A percentile compares a stretch with the other conserved stretches of the same genome.
These are phyloP conservation scores for Cryptococcus sp. DNA, from an alignment of 1,284 basidiomycete species.

Conservation along the genomic window DNA sequence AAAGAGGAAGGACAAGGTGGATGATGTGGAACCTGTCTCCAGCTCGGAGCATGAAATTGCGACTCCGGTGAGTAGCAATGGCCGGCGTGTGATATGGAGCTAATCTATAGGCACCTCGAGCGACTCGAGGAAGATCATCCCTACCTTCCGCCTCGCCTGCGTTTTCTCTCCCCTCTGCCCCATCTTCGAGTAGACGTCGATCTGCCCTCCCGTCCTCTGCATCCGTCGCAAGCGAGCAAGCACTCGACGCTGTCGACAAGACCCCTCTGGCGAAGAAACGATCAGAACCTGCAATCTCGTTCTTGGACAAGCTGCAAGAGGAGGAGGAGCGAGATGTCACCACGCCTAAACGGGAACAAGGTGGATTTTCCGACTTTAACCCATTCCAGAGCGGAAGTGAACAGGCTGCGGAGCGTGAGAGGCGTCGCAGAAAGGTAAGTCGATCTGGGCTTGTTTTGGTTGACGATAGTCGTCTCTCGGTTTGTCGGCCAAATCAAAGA, in stretches of 20 bases:
- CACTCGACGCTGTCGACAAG: neutral
- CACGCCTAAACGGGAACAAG: slow-evolving; percentile 30
- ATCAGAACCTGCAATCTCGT: slow-evolving; percentile 10
- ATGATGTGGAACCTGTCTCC: neutral
- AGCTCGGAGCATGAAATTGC: neutral
- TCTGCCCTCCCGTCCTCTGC: slow-evolving; percentile 8
- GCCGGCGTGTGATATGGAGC: neutral
- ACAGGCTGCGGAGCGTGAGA: slow-evolving; percentile 41
- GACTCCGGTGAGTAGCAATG: neutral
- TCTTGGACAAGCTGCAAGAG: slow-evolving; percentile 51
- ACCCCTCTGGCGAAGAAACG: slow-evolving; percentile 9
- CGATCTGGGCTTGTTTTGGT: neutral
- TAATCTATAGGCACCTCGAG: neutral
- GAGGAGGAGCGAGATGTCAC: slow-evolving; percentile 52
- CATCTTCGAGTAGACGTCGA: slow-evolving; percentile 8
- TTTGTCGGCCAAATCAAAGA: slow-evolving; percentile 10
- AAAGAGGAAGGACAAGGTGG: neutral
- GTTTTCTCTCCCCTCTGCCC: slow-evolving; percentile 5
- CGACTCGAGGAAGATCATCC: neutral
- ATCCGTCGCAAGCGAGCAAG: slow-evolving; percentile 5
- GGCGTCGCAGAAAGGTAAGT: slow-evolving; percentile 40
- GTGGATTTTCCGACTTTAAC: slow-evolving; percentile 51
- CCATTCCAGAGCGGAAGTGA: slow-evolving; percentile 53
- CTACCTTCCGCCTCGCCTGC: neutral
- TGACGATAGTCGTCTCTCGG: slow-evolving; percentile 27